Evolutionary conservation across 2,329 filamentous ascomycete genomes (phyloP).

Genomic region (Pseudogymnoascus destructans): DNA sequence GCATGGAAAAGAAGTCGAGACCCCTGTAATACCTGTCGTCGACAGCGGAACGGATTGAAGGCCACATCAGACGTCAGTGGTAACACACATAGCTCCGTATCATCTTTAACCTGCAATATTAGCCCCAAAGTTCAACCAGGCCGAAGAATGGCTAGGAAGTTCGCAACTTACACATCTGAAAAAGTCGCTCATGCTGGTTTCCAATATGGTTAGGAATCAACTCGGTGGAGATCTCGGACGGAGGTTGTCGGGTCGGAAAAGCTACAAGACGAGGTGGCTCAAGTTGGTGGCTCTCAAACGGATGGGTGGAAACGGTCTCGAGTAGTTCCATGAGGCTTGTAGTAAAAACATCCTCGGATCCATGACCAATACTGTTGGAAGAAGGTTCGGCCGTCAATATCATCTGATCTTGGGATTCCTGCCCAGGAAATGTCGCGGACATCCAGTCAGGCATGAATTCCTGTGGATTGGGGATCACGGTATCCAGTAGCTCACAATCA

Average conservation of each 20-base stretch:
- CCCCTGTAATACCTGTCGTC: constrained; percentile 16
- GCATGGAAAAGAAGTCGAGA: constrained; percentile 25
- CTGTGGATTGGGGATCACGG: not conserved
- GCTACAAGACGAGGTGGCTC: not conserved
- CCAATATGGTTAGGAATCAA: not conserved
- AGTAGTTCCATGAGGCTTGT: not conserved
- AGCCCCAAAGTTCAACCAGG: not conserved
- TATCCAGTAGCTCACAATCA: constrained; percentile 1
- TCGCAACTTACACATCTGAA: constrained; percentile 4
- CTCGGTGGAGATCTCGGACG: not conserved
- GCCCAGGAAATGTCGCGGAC: not conserved
- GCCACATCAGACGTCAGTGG: constrained; percentile 26
- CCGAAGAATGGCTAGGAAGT: not conserved
- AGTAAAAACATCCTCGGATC: not conserved
- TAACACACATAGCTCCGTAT: constrained; percentile 27
- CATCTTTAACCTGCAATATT: constrained; percentile 19
- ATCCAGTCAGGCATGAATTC: not conserved
- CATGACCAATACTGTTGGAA: constrained; percentile 6
- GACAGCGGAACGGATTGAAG: constrained; percentile 26
- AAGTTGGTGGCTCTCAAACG: not conserved
- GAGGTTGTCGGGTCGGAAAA: not conserved
- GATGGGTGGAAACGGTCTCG: not conserved
- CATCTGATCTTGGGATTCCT: not conserved
- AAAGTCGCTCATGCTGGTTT: not conserved
- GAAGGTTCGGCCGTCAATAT: not conserved